Base-by-base conservation (phyloP, 805 yeast species). In the Ogataea paradorogensis region DNA sequence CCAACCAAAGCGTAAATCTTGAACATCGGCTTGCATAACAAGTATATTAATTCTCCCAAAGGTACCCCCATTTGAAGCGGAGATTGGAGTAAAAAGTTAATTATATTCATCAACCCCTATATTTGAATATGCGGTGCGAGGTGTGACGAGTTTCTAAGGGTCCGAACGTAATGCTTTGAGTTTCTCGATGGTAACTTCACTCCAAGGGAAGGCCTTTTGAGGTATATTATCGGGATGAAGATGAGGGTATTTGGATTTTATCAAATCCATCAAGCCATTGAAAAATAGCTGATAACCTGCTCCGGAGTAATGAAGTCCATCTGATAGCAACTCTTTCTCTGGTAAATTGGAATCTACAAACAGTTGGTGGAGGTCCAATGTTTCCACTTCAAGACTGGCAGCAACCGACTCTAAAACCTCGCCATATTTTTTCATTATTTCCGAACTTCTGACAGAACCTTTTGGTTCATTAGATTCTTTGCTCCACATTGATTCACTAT, bases 1-100 rank as follows among this genome's bases (percentile, higher is more conserved):
- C 71, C 78, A 5, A 84, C 74, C 55, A 84, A 82, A 49, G 84
- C 63, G 53, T 86, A 84, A 48, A 87, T 84, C 61, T 88, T 88
- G 62, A 86, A 71, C 42, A 87, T 81, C n/a, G 96, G 96, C 66
- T 86, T 87, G 40, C 83, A 81, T 0, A 95, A 78, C 16, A 86
- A 73, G 63, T 83, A 87, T 5, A 88, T 82, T 26, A 86, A 78
- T 27, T 71, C 70, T 13, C 93, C 91, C 23, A 82, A 51, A 2
- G 70, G 38, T 9, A 52, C 33, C 20, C 43, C 35, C 39, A 38
- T 43, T 16, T n/a, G 36, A 33, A 23, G n/a, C 9, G 25, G 25
- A 23, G 25, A 32, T 1, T 18, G 24, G 23, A 25, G 15, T n/a
- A 2, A 27, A 31, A 30, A 30, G 24, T n/a, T n/a, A n/a, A n/a